A percentile compares a stretch with the other conserved stretches of the same genome.
Evolutionary conservation across 164 flowering plant species (phyloP).

Genomic region (Piper betle): DNA sequence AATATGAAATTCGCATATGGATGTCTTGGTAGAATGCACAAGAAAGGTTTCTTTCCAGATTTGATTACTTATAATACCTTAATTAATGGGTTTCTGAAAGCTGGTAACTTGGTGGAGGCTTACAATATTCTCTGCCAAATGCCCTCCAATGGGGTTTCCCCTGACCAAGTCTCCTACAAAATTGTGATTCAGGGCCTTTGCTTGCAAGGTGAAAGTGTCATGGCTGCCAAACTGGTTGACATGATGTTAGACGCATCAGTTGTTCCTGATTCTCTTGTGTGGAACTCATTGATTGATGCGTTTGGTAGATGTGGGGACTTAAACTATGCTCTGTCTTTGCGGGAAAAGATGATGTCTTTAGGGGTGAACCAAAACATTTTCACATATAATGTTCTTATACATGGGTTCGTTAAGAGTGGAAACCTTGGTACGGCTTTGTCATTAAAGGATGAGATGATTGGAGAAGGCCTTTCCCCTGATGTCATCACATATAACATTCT

Average conservation of each 20-base stretch:
- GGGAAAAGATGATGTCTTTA: conserved; percentile 37
- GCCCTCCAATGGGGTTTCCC: conserved; percentile 42
- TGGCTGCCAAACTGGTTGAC: conserved; percentile 33
- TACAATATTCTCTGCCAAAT: conserved; percentile 27
- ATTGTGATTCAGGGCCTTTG: conserved; percentile 50
- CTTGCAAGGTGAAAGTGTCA: conserved; percentile 28
- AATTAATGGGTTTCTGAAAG: conserved; percentile 42
- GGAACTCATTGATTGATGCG: conserved; percentile 59
- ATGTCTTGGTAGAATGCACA: conserved; percentile 40
- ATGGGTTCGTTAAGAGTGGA: conserved; percentile 37
- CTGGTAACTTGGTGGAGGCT: conserved; percentile 46
- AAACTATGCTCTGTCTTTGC: conserved; percentile 23
- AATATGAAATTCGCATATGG: conserved; percentile 25
- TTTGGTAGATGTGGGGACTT: conserved; percentile 46
- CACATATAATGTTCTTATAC: conserved; percentile 57
- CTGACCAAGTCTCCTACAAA: conserved; percentile 55
- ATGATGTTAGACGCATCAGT: conserved; percentile 37
- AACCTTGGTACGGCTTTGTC: conserved; percentile 26
- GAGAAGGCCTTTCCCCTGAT: conserved; percentile 41
- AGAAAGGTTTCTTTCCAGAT: conserved; percentile 52
- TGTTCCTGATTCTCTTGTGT: conserved; percentile 41
- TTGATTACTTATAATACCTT: conserved; percentile 54
- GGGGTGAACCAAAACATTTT: conserved; percentile 53
- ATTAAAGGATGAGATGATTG: conserved; percentile 42
- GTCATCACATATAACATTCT: conserved; percentile 55